Evolutionary conservation across 768 basidiomycete species (phyloP).

Genomic region (Cantharellus cinnabarinus): DNA sequence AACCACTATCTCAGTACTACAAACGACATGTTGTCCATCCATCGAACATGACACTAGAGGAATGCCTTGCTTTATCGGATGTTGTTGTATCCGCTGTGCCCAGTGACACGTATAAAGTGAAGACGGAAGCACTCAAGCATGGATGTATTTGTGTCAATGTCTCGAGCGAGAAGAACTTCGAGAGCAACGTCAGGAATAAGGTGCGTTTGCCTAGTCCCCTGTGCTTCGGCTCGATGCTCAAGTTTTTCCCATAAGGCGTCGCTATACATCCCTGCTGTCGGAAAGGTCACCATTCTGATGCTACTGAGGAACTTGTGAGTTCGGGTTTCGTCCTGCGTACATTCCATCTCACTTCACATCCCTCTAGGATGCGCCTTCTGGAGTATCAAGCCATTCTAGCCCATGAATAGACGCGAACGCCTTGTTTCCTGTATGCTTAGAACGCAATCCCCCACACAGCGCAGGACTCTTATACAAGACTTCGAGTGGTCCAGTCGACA

Average conservation of each 20-base stretch:
- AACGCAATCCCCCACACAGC: too few species aligned
- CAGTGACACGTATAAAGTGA: slow-evolving; percentile 61
- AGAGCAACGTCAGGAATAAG: slow-evolving; percentile 79
- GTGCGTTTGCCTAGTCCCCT: slow-evolving; percentile 23
- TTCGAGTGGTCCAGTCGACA: too few species aligned
- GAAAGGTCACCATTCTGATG: slow-evolving; percentile 95
- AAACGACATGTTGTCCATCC: slow-evolving; percentile 70
- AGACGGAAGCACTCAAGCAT: slow-evolving; percentile 76
- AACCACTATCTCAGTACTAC: slow-evolving; percentile 37
- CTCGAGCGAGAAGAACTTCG: slow-evolving; percentile 90
- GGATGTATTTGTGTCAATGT: slow-evolving; percentile 90
- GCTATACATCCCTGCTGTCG: slow-evolving; percentile 88
- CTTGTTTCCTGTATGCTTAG: too few species aligned
- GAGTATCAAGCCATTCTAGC: too few species aligned
- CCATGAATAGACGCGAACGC: too few species aligned
- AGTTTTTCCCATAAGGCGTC: slow-evolving; percentile 39
- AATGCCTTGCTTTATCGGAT: slow-evolving; percentile 70
- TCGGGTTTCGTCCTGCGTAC: too few species aligned
- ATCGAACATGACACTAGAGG: slow-evolving; percentile 42
- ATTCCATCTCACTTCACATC: too few species aligned
- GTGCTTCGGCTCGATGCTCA: not conserved
- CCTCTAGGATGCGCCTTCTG: too few species aligned
- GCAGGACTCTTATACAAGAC: too few species aligned
- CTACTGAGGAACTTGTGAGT: slow-evolving; percentile 75
- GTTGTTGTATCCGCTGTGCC: slow-evolving; percentile 94